Base-by-base conservation (phyloP, 805 yeast species). In the Sugiyamaella smithiae region DNA sequence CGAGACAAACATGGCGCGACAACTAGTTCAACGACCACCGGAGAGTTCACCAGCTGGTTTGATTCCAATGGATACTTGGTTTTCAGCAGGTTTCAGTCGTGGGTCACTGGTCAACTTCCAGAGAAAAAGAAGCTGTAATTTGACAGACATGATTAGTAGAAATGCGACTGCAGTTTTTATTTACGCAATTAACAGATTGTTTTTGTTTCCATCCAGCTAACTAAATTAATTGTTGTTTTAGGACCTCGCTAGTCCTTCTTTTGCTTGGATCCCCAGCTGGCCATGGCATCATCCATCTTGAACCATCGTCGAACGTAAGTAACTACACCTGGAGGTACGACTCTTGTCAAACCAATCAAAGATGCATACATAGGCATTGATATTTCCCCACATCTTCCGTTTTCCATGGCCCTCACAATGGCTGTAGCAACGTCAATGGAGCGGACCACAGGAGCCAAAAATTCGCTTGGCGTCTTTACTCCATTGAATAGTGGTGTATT, bases 401-500 rank as follows among this genome's bases (percentile, higher is more conserved):
- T 60, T 40, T 74, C 76, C 22, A 88, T 66, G 0, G 87, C 78
- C 3, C 65, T 60, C 12, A 82, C 69, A 5, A 90, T 76, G 28
- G 70, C 70, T 2, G 59, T 58, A 0, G 97, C 95, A n/a, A 89
- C 83, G 51, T 73, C 74, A 3, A 57, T 61, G 0, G 91, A 86
- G 14, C 83, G 82, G 26, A 90, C 71, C 49, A 85, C 85, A 0
- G 97, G 98, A 0, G 98, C 97, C 7, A 90, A 63, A 3, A 84
- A 57, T 2, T 74, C 68, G 17, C 85, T 81, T 0, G 97, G 97
- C 0, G 96, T 85, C 28, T 67, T 54, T 4, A 91, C 88, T 1
- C 83, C 82, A 12, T 71, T 69, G 63, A 91, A 91, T 88, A 91
- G 77, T 1, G 62, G 58, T 0, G 96, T 88, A 46, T 75, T 77